Evolutionary conservation across 192 early-diverging fungal genomes (phyloP).

Genomic region (Gorgonomyces haynaldii): DNA sequence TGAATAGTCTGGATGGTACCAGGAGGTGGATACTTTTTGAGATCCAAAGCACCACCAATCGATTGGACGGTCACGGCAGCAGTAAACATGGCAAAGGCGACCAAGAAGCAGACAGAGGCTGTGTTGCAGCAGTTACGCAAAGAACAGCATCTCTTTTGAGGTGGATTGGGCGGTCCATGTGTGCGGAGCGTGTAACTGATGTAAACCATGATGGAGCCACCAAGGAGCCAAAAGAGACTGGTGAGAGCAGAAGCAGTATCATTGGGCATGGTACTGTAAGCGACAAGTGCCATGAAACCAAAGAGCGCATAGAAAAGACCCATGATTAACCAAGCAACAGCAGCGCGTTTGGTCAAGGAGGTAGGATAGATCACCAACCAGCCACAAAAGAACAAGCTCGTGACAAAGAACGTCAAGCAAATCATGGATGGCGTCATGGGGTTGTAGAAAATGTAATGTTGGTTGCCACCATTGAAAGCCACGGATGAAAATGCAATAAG

Average conservation of each 20-base stretch:
- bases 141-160: neutral
- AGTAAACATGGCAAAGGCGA: neutral
- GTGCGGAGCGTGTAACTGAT: neutral
- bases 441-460: neutral
- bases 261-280: neutral
- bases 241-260: neutral
- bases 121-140: neutral
- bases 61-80: neutral
- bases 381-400: neutral
- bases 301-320: neutral
- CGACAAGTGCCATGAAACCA: neutral
- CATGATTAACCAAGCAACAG: neutral
- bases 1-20: neutral
- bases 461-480: neutral
- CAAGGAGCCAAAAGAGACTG: neutral
- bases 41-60: neutral
- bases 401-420: neutral
- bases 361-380: neutral
- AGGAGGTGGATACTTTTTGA: neutral
- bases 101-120: neutral
- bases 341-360: neutral
- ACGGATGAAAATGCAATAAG: neutral
- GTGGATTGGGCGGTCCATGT: neutral
- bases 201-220: neutral
- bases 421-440: neutral